Base-by-base conservation (phyloP, 495 filamentous ascomycete genomes). In the Entonaema liquescens region DNA sequence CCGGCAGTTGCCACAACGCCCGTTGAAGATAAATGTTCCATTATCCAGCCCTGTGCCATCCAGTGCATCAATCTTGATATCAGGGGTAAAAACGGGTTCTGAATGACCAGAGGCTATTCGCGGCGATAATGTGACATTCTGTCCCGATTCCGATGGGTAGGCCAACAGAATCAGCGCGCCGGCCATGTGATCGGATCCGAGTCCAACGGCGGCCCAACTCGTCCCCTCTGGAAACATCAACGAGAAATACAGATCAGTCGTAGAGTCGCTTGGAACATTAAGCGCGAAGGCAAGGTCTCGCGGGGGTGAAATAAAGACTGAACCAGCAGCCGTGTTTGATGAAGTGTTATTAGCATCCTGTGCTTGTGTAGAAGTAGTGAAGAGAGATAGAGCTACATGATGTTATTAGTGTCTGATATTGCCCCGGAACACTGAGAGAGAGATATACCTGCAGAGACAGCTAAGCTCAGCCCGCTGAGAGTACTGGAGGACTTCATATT, bases 101-200 rank as follows among this genome's bases (percentile, higher is more conserved):
- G 79, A 76, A 62, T 87, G 72, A 25, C 80, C 83, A 8, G 68
- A 70, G 1, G 79, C 72, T 4, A 81, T 61, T 26, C 86, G 81
- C 0, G 86, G 83, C 56, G 81, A 85, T 23, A 89, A 62, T 5
- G 84, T 87, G 21, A 86, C 75, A 61, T 83, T 83, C 28, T 83
- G 74, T 40, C 79, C 83, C 11, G 78, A 79, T 3, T 71, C 65
- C 33, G 76, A 80, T 5, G 78, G 62, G 71, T 90, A 89, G 0
- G 78, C 73, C 47, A 89, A 76, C 55, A 87, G 80, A 69, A 89
- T 85, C 42, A 88, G 71, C 9, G 84, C 74, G 50, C 80, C 77
- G 12, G 79, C 70, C 88, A 90, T 90, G 21, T 72, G 68, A 56
- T 79, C 31, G 4, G 60, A 74, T 13, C 88, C 88, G 42, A 86